These are phyloP conservation scores for Coemansia sp. DNA, from an alignment of 371 early-diverging fungal species.

Conservation along the genomic window DNA sequence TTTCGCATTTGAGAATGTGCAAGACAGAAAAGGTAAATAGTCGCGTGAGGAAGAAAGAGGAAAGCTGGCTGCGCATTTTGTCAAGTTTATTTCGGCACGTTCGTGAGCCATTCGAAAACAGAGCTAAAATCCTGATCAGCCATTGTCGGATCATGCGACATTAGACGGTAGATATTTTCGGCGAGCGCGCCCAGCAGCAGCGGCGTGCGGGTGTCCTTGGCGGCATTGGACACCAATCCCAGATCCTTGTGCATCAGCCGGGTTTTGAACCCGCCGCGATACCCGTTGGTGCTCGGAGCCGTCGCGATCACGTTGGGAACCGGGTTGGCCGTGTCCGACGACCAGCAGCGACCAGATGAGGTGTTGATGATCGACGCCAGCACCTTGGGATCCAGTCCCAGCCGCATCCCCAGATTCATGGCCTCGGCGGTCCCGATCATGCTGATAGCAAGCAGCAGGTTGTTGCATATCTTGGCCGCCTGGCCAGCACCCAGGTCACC, in stretches of 20 bases:
- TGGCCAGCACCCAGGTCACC: conserved; percentile 88
- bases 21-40: not conserved
- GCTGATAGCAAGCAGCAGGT: conserved; percentile 90
- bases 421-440: conserved; percentile 95
- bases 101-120: conserved; percentile 66
- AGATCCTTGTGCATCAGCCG: conserved; percentile 94
- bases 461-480: conserved; percentile 96
- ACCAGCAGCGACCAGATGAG: conserved; percentile 89
- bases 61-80: not conserved
- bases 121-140: conserved; percentile 72
- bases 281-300: conserved; percentile 82
- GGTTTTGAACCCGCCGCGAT: conserved; percentile 89
- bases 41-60: not conserved
- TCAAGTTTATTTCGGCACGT: not conserved
- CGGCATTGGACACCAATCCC: conserved; percentile 86
- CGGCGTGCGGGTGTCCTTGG: conserved; percentile 69
- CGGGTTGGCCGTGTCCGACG: conserved; percentile 91
- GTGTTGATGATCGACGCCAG: conserved; percentile 86
- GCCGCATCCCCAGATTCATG: conserved; percentile 80
- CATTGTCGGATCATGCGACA: conserved; percentile 59
- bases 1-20: conserved; percentile 17
- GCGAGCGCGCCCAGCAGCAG: conserved; percentile 76
- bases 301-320: conserved; percentile 72
- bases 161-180: conserved; percentile 74
- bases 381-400: conserved; percentile 89